phyloP scores from a whole-genome alignment of 2,329 filamentous ascomycete genomes.

The Fusarium newnesense region DNA sequence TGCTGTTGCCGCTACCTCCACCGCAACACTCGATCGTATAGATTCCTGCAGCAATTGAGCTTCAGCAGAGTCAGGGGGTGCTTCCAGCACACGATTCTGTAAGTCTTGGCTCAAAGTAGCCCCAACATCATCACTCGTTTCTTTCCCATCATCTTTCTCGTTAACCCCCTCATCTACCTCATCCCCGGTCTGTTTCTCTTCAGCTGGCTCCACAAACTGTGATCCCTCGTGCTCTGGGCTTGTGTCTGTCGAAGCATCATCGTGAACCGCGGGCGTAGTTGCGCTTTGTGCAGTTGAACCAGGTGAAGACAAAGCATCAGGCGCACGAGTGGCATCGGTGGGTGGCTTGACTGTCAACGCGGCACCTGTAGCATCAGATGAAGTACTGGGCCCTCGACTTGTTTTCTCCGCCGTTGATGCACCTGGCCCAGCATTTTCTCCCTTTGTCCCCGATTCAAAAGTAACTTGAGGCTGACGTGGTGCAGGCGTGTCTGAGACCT shows the following conservation, averaged over 20 bases:
- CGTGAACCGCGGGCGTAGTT: constrained; percentile 75
- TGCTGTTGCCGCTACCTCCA: not conserved
- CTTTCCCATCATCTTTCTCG: constrained; percentile 26
- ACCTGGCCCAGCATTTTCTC: constrained; percentile 13
- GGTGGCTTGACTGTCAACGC: constrained; percentile 48
- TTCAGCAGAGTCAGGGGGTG: constrained; percentile 50
- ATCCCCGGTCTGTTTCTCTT: constrained; percentile 58
- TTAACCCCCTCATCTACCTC: constrained; percentile 43
- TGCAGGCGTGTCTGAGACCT: not conserved
- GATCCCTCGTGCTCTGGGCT: constrained; percentile 76
- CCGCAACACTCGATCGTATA: constrained; percentile 45
- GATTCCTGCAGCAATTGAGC: constrained; percentile 59
- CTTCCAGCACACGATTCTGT: constrained; percentile 36
- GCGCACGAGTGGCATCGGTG: constrained; percentile 49
- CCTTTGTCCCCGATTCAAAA: constrained; percentile 49
- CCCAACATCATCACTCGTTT: constrained; percentile 3
- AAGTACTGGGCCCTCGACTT: constrained; percentile 4
- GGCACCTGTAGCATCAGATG: not conserved
- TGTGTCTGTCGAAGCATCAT: constrained; percentile 76
- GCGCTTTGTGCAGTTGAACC: constrained; percentile 78
- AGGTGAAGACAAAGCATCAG: constrained; percentile 64
- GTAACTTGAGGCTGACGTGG: constrained; percentile 45
- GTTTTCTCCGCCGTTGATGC: constrained; percentile 5
- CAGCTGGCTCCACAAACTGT: constrained; percentile 61
- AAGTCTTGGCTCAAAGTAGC: constrained; percentile 31